phyloP scores from a whole-genome alignment of 2,329 filamentous ascomycete genomes.

The Paecilomyces sp. region DNA sequence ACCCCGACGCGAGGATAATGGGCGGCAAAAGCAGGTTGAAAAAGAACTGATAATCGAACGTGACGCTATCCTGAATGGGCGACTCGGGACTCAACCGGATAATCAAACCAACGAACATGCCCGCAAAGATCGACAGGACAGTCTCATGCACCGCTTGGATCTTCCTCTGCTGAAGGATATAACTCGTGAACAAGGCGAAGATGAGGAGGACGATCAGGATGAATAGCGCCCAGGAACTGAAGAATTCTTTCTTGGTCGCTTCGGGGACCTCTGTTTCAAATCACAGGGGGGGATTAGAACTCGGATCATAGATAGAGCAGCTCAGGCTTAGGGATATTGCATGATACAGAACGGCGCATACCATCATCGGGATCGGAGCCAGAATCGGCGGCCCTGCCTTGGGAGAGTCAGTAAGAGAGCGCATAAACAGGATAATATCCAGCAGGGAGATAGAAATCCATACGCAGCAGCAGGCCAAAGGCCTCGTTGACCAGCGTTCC shows the following conservation, averaged over 20 bases:
- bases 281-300: slow-evolving; percentile 11
- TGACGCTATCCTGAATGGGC: slow-evolving; percentile 82
- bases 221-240: slow-evolving; percentile 93
- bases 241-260: slow-evolving; percentile 85
- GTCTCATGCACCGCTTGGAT: slow-evolving; percentile 98
- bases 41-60: slow-evolving; percentile 98
- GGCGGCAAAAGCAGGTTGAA: slow-evolving; percentile 98
- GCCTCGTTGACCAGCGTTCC: slow-evolving; percentile 27
- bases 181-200: slow-evolving; percentile 90
- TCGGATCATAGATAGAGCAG: background rate
- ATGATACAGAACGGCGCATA: slow-evolving; percentile 15
- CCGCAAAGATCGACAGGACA: slow-evolving; percentile 94
- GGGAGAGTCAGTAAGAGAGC: slow-evolving; percentile 12
- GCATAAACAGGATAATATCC: background rate
- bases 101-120: slow-evolving; percentile 89
- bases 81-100: slow-evolving; percentile 74
- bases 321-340: background rate
- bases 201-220: slow-evolving; percentile 94
- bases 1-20: slow-evolving; percentile 94
- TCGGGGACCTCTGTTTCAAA: slow-evolving; percentile 56
- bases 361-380: slow-evolving; percentile 32
- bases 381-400: slow-evolving; percentile 28
- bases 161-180: slow-evolving; percentile 91
- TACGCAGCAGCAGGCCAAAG: slow-evolving; percentile 29
- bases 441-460: slow-evolving; percentile 7